These are phyloP conservation scores for Aspergillus homomorphus DNA, from an alignment of 495 filamentous ascomycete species.

Conservation along the genomic window DNA sequence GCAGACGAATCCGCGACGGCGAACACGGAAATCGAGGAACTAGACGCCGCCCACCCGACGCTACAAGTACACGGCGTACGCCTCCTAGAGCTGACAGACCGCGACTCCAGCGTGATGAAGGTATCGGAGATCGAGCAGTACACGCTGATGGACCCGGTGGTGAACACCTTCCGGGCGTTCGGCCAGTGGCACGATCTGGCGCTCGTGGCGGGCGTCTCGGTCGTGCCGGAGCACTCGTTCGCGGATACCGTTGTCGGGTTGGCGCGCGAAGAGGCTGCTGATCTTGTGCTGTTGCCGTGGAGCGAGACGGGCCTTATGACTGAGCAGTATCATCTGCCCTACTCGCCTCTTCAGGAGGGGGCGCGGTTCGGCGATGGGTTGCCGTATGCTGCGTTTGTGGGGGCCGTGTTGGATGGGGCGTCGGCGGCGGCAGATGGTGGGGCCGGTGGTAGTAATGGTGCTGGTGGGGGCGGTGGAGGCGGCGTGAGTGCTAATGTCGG, in stretches of 20 bases:
- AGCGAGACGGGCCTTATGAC: conserved; percentile 73
- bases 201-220: conserved; percentile 72
- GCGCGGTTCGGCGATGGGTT: conserved; percentile 32
- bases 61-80: conserved; percentile 84
- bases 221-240: conserved; percentile 74
- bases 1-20: conserved; percentile 26
- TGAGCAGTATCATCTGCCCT: conserved; percentile 45
- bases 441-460: no score
- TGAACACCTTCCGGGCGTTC: conserved; percentile 89
- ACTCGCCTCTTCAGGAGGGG: conserved; percentile 26
- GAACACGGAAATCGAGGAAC: conserved; percentile 6
- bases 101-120: conserved; percentile 93
- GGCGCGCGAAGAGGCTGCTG: conserved; percentile 64
- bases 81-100: conserved; percentile 84
- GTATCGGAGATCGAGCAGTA: conserved; percentile 80
- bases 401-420: conserved; percentile 56
- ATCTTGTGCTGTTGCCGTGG: conserved; percentile 90
- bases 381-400: conserved; percentile 64
- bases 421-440: no score
- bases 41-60: conserved; percentile 31
- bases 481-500: conserved; percentile 64
- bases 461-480: no score
- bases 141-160: conserved; percentile 75
- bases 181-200: conserved; percentile 81
- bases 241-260: conserved; percentile 69